Evolutionary conservation across 2,329 filamentous ascomycete species (phyloP).

Genomic region (Ophiostoma sp.): DNA sequence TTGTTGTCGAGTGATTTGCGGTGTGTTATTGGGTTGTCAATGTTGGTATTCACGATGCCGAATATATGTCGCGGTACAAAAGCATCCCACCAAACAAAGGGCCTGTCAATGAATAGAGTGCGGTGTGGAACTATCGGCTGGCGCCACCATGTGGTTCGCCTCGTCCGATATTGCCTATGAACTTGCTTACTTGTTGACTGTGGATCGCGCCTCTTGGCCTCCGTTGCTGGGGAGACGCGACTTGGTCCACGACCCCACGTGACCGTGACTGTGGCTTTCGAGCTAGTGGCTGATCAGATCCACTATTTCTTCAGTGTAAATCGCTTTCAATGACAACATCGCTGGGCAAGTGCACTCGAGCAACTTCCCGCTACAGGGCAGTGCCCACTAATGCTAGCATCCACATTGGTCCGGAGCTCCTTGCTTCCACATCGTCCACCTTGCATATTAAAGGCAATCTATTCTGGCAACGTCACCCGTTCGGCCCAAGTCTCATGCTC

Average conservation of each 20-base stretch:
- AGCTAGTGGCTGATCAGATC: conserved; percentile 10
- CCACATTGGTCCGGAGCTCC: conserved; percentile 17
- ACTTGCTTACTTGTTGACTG: conserved; percentile 23
- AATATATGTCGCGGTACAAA: neutral
- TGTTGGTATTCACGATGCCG: neutral
- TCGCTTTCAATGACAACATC: neutral
- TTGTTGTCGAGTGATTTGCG: neutral
- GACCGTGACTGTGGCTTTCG: conserved; percentile 5
- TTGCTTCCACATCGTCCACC: neutral
- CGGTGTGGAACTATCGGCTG: neutral
- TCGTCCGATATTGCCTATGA: conserved; percentile 5
- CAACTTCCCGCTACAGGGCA: neutral
- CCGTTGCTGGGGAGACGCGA: conserved; percentile 26
- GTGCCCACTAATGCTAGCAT: conserved; percentile 17
- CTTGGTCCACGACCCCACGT: conserved; percentile 3
- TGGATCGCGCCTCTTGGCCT: conserved; percentile 17
- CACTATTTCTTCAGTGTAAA: conserved; percentile 4
- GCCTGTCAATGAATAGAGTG: conserved; percentile 1
- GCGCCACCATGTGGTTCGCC: neutral
- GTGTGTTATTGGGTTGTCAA: neutral
- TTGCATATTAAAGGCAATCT: conserved; percentile 14
- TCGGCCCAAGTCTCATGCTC: neutral
- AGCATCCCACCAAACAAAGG: conserved; percentile 1
- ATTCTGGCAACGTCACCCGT: conserved; percentile 13
- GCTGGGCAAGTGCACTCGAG: neutral